Evolutionary conservation across 257 asterid species (phyloP).

Genomic region (Solanum dulcamara): DNA sequence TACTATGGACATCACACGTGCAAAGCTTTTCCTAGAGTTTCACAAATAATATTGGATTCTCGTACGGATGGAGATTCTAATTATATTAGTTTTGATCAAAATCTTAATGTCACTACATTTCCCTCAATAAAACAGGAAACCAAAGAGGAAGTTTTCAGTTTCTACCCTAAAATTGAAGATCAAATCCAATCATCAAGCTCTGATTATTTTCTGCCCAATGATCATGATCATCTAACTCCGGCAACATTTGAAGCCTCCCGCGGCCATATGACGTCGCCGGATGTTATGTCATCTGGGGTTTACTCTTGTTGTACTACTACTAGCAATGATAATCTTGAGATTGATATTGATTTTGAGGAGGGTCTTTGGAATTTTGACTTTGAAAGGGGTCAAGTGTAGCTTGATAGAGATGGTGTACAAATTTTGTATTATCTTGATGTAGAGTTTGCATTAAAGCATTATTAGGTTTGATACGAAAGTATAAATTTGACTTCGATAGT

Average conservation of each 20-base stretch:
- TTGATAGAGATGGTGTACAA: neutral
- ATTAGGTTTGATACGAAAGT: neutral
- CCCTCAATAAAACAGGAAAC: constrained; percentile 9
- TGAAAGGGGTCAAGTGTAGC: neutral
- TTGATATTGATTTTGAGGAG: neutral
- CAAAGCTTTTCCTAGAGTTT: constrained; percentile 1
- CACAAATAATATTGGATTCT: constrained; percentile 12
- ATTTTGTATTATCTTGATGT: neutral
- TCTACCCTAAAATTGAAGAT: neutral
- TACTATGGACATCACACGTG: constrained; percentile 55
- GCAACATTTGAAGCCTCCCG: neutral
- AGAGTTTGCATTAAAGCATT: neutral
- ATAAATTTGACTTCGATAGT: neutral
- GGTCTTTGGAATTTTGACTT: neutral
- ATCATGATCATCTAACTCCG: neutral
- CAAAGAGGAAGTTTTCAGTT: neutral
- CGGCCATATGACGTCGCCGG: neutral
- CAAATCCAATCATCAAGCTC: neutral
- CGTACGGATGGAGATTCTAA: constrained; percentile 7
- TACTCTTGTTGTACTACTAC: neutral
- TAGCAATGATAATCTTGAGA: neutral
- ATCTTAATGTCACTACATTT: neutral
- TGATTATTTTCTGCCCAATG: neutral
- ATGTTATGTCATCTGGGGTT: constrained; percentile 16
- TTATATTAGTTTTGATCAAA: constrained; percentile 27